A percentile compares a stretch with the other conserved stretches of the same genome.
Conservation (phyloP, 768 basidiomycete genomes). For the Mycena rebaudengoi region DNA sequence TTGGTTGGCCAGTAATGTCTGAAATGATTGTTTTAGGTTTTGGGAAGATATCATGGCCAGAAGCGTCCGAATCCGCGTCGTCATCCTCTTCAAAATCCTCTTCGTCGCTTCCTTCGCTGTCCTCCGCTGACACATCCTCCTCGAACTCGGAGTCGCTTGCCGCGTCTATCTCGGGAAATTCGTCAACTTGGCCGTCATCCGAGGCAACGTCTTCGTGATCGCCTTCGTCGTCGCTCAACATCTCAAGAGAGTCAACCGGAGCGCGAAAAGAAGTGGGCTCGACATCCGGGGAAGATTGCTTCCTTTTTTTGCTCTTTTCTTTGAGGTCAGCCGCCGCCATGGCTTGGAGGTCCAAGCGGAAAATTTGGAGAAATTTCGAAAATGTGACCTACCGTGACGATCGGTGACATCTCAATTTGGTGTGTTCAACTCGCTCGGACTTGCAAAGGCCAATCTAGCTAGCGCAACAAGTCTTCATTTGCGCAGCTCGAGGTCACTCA, state of each 20-base stretch:
- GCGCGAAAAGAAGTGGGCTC: constrained; percentile 26
- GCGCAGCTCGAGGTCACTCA: too few relatives aligned
- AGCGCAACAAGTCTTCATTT: too few relatives aligned
- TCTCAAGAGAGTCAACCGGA: constrained; percentile 55
- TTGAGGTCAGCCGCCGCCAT: constrained; percentile 45
- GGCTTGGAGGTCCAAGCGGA: constrained; percentile 4
- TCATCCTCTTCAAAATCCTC: constrained; percentile 37
- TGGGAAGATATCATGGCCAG: constrained; percentile 64
- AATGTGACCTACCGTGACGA: constrained; percentile 2
- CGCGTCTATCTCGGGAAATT: constrained; percentile 75
- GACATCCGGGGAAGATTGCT: constrained; percentile 54
- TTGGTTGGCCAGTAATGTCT: constrained; percentile 84
- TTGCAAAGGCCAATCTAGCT: too few relatives aligned
- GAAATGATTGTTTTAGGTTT: constrained; percentile 76
- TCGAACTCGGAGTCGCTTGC: constrained; percentile 59
- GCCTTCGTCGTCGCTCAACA: constrained; percentile 80
- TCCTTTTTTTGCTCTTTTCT: constrained; percentile 64
- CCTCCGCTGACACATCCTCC: constrained; percentile 51
- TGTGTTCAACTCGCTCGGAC: too few relatives aligned
- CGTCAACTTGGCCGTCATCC: constrained; percentile 70
- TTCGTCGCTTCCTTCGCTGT: constrained; percentile 40
- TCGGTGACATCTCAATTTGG: background rate
- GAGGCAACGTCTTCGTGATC: constrained; percentile 52
- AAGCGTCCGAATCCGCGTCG: constrained; percentile 50
- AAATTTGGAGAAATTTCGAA: constrained; percentile 19